These are phyloP conservation scores for Leccinum subtestaceum DNA, from an alignment of 768 basidiomycete genomes.

Conservation along the genomic window DNA sequence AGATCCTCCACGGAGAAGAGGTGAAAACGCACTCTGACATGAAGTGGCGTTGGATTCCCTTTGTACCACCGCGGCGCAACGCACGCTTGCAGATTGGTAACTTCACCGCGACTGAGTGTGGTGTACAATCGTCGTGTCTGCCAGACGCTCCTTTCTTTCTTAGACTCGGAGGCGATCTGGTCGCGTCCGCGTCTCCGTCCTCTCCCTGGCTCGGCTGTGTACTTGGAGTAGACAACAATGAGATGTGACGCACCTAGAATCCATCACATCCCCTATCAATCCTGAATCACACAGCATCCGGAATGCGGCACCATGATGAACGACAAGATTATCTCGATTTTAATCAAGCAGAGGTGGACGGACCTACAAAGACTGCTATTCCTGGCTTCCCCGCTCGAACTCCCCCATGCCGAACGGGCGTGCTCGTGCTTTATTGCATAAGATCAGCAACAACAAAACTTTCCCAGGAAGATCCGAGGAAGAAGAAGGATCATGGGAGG, in stretches of 20 bases:
- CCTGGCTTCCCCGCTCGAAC: slow-evolving; percentile 58
- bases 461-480: slow-evolving; percentile 3
- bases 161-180: slow-evolving; percentile 64
- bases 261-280: slow-evolving; percentile 73
- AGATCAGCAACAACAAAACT: not conserved
- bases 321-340: slow-evolving; percentile 71
- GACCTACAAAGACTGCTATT: slow-evolving; percentile 69
- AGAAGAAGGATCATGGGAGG: not conserved
- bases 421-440: slow-evolving; percentile 1
- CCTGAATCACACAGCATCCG: slow-evolving; percentile 71
- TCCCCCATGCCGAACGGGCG: slow-evolving; percentile 73
- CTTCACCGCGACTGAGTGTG: slow-evolving; percentile 35
- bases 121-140: slow-evolving; percentile 60
- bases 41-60: slow-evolving; percentile 10
- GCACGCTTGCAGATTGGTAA: slow-evolving; percentile 51
- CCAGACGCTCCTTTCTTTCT: slow-evolving; percentile 43
- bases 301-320: slow-evolving; percentile 49
- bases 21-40: slow-evolving; percentile 6
- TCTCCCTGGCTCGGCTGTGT: not conserved
- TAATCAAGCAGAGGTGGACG: slow-evolving; percentile 64
- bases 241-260: slow-evolving; percentile 51
- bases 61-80: slow-evolving; percentile 62
- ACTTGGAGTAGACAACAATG: not conserved
- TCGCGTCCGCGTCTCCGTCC: slow-evolving; percentile 58
- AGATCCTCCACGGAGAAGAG: slow-evolving; percentile 2